phyloP scores from a whole-genome alignment of 1,139 yeast species.

The Suhomyces maxii region DNA sequence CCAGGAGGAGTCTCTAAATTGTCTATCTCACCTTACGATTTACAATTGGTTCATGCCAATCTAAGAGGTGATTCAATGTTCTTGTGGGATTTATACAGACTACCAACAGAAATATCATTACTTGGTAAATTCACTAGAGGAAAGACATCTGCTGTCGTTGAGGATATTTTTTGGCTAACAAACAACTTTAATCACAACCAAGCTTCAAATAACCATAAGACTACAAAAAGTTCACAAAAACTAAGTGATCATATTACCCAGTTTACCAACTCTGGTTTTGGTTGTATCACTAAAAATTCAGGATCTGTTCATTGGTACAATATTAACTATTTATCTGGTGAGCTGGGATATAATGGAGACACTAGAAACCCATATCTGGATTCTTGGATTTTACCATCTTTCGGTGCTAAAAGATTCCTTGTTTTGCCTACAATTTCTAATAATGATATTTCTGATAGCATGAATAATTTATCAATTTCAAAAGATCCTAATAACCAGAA shows the following conservation, averaged over 20 bases:
- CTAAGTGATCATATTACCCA: constrained; percentile 2
- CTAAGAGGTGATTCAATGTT: constrained; percentile 62
- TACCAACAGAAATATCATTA: constrained; percentile 52
- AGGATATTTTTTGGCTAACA: constrained; percentile 55
- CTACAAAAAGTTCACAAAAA: neutral
- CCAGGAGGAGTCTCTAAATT: constrained; percentile 62
- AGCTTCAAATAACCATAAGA: neutral
- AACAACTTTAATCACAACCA: constrained; percentile 16
- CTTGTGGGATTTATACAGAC: constrained; percentile 62
- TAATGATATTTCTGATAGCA: neutral
- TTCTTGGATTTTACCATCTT: constrained; percentile 43
- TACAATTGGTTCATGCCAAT: constrained; percentile 57
- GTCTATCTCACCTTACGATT: constrained; percentile 63
- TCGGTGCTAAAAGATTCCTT: constrained; percentile 33
- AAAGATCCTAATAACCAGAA: neutral
- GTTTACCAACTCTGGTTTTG: constrained; percentile 47
- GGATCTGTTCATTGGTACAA: constrained; percentile 70
- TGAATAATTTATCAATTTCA: neutral
- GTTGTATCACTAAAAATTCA: constrained; percentile 53
- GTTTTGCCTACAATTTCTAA: constrained; percentile 24
- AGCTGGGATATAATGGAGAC: constrained; percentile 25
- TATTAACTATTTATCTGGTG: constrained; percentile 40
- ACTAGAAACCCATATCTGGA: constrained; percentile 26
- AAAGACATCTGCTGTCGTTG: constrained; percentile 57
- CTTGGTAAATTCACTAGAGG: constrained; percentile 66